A percentile compares a stretch with the other conserved stretches of the same genome.
Conservation (phyloP, 2,329 filamentous ascomycete genomes). For the Aspergillus ochraceoroseus region DNA sequence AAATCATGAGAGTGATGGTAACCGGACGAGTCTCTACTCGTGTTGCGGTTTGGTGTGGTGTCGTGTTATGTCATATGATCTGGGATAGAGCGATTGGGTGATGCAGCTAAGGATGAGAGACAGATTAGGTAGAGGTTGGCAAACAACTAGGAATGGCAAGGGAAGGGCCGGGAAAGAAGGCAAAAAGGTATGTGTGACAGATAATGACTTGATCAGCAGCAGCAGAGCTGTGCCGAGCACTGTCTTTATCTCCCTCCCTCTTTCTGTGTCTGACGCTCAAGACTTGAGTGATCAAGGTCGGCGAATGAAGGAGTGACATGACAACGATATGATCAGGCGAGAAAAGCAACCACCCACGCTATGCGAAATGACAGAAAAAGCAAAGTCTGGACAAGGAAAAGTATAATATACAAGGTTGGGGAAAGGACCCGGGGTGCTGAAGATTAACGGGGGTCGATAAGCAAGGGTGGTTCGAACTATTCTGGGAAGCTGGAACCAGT, state of each 20-base stretch:
- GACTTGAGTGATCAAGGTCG: constrained; percentile 8
- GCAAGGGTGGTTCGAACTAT: constrained; percentile 8
- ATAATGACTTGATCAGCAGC: constrained; percentile 7
- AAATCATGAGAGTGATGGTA: constrained; percentile 1
- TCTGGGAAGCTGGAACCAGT: neutral
- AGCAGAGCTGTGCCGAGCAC: constrained; percentile 6
- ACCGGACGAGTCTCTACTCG: constrained; percentile 1
- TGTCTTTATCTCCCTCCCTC: constrained; percentile 4
- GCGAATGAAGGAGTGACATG: constrained; percentile 21
- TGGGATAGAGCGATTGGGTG: neutral
- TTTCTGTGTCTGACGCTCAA: constrained; percentile 5
- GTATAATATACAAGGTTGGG: constrained; percentile 14
- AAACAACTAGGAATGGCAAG: no score
- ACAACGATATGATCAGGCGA: constrained; percentile 12
- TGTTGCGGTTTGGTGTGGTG: constrained; percentile 1
- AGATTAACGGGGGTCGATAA: constrained; percentile 7
- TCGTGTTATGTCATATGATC: constrained; percentile 11
- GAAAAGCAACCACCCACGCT: constrained; percentile 28
- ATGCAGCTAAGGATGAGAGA: neutral
- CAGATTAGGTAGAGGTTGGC: neutral
- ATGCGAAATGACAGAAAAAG: constrained; percentile 25
- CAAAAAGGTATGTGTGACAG: neutral
- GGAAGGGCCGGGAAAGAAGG: neutral
- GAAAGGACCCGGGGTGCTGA: constrained; percentile 9
- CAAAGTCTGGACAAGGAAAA: constrained; percentile 8